These are phyloP conservation scores for Saccharum officinarum DNA, from an alignment of 176 grass and related monocot species.

Conservation along the genomic window DNA sequence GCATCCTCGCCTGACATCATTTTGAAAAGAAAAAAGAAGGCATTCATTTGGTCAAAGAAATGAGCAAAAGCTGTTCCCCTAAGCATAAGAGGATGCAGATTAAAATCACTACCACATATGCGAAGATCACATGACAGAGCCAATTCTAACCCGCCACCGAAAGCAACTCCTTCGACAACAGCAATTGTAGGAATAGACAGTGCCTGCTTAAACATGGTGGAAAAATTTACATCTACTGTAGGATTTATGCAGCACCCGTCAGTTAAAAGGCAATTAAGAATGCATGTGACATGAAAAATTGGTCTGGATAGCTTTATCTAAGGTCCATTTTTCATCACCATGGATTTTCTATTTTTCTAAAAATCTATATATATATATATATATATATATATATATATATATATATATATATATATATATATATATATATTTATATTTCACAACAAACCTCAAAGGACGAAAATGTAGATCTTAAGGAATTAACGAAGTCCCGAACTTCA, in stretches of 20 bases:
- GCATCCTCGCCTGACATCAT: constrained; percentile 57
- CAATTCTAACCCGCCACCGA: constrained; percentile 87
- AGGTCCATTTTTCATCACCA: neutral
- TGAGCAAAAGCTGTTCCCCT: neutral
- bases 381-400: too few relatives aligned
- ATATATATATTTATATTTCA: too few relatives aligned
- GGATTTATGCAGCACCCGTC: neutral
- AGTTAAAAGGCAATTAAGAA: neutral
- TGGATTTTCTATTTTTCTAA: neutral
- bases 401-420: too few relatives aligned
- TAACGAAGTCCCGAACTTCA: constrained; percentile 76
- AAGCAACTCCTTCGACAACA: constrained; percentile 86
- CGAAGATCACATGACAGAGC: constrained; percentile 91
- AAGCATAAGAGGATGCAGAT: neutral
- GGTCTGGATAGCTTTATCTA: neutral
- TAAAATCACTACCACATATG: constrained; percentile 69
- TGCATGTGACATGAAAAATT: constrained; percentile 14
- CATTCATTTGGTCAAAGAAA: constrained; percentile 3
- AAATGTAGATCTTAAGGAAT: constrained; percentile 85
- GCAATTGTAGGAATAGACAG: constrained; percentile 84
- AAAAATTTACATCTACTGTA: neutral
- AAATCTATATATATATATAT: neutral
- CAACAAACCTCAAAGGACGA: constrained; percentile 79
- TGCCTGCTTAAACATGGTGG: constrained; percentile 41
- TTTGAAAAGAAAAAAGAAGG: neutral